phyloP scores from a whole-genome alignment of 208 protist species.

The Strigomonas oncopelti region DNA sequence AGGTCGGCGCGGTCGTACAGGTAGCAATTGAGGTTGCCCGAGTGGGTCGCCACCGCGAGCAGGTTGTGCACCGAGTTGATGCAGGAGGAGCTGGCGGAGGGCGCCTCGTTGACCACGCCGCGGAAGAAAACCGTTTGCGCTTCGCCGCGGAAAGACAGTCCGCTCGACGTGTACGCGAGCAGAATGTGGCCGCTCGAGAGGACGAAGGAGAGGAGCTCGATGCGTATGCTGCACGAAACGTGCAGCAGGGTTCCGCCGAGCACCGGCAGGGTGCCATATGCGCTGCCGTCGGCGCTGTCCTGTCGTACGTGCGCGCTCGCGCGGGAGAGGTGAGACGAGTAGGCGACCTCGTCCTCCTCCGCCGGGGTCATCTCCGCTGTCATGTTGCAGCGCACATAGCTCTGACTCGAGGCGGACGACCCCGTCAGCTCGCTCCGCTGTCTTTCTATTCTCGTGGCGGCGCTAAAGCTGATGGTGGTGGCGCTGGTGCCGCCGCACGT shows the following conservation, averaged over 20 bases:
- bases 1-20: slow-evolving; percentile 15
- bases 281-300: not conserved
- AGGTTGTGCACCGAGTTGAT: slow-evolving; percentile 58
- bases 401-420: too few species aligned
- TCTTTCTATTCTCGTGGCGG: too few species aligned
- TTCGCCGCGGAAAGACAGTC: too few species aligned
- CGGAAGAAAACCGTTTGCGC: too few species aligned
- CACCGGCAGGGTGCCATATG: not conserved
- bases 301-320: not conserved
- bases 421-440: too few species aligned
- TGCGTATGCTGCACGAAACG: slow-evolving; percentile 24
- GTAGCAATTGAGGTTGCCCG: slow-evolving; percentile 52
- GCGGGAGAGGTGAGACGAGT: not conserved
- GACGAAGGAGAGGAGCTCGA: slow-evolving; percentile 45
- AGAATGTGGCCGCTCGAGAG: slow-evolving; percentile 54
- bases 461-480: too few species aligned
- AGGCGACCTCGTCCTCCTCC: too few species aligned
- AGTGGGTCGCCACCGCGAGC: slow-evolving; percentile 48
- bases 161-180: slow-evolving; percentile 15
- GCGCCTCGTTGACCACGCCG: not conserved
- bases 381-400: too few species aligned
- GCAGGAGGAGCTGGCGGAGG: slow-evolving; percentile 25
- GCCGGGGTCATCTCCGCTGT: too few species aligned
- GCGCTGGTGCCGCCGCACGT: too few species aligned
- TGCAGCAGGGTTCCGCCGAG: slow-evolving; percentile 33